Conservation (phyloP, 306 rosid species). For the Medicago ruthenica region DNA sequence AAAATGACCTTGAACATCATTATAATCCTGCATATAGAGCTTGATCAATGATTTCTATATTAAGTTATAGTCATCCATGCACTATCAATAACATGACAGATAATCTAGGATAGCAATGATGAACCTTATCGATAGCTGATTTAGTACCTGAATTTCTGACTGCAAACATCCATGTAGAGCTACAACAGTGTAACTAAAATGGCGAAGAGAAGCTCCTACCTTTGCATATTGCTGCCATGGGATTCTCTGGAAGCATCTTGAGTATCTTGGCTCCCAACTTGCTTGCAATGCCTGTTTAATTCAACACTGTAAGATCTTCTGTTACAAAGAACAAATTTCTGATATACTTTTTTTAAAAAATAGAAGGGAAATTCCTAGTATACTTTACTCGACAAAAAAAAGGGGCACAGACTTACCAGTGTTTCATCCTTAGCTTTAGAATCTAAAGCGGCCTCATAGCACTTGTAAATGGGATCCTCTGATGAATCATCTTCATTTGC, state of each 20-base stretch:
- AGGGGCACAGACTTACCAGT: conserved; percentile 52
- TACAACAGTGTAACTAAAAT: conserved; percentile 82
- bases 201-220: conserved; percentile 85
- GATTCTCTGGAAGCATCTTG: conserved; percentile 60
- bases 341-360: no score
- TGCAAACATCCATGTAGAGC: conserved; percentile 87
- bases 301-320: conserved; percentile 18
- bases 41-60: background rate
- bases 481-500: conserved; percentile 48
- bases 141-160: conserved; percentile 81
- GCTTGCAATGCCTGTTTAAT: conserved; percentile 79
- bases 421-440: conserved; percentile 87
- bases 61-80: conserved; percentile 29
- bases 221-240: conserved; percentile 90
- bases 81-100: conserved; percentile 29
- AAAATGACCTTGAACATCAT: conserved; percentile 6
- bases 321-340: background rate
- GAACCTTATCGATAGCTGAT: conserved; percentile 5
- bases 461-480: conserved; percentile 64
- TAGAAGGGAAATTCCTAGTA: background rate
- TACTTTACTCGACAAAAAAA: conserved; percentile 33
- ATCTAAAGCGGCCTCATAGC: conserved; percentile 88
- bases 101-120: conserved; percentile 33
- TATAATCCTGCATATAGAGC: conserved; percentile 5
- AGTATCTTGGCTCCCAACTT: conserved; percentile 96